These are phyloP conservation scores for Hippophae gyantsensis DNA, from an alignment of 306 rosid genomes.

Conservation along the genomic window DNA sequence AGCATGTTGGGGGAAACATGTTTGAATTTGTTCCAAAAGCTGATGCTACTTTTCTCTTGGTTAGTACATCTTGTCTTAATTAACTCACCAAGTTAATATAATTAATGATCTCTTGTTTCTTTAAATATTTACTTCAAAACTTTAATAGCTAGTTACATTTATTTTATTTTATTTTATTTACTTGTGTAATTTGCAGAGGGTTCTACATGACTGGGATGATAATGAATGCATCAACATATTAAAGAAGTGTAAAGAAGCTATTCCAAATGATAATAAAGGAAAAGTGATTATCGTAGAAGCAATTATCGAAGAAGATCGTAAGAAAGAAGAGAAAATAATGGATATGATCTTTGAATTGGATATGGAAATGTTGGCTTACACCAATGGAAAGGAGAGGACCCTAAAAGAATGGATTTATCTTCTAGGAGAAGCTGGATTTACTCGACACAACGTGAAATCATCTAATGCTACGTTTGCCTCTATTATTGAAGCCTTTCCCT, in stretches of 20 bases:
- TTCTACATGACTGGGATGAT: conserved; percentile 57
- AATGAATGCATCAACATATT: conserved; percentile 48
- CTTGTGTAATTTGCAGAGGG: conserved; percentile 17
- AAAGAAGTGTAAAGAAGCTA: conserved; percentile 40
- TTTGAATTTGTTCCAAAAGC: conserved; percentile 49
- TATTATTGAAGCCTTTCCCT: conserved; percentile 38
- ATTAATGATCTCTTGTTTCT: too few relatives aligned
- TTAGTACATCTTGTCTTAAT: not conserved
- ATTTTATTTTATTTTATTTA: too few relatives aligned
- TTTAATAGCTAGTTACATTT: too few relatives aligned
- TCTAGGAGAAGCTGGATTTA: conserved; percentile 46
- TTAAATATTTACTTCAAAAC: too few relatives aligned
- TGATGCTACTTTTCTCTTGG: conserved; percentile 49
- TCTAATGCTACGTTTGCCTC: conserved; percentile 27
- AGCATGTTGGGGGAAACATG: conserved; percentile 52
- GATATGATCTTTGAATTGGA: conserved; percentile 46
- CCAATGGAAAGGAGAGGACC: conserved; percentile 54
- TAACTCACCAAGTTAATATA: not conserved
- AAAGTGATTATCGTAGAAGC: conserved; percentile 51
- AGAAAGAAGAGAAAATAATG: conserved; percentile 3
- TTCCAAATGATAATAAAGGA: conserved; percentile 35
- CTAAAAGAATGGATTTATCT: conserved; percentile 44
- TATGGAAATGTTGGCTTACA: conserved; percentile 55
- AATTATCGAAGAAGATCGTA: conserved; percentile 19
- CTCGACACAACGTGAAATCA: conserved; percentile 17